Conservation (phyloP, 75 land plant genomes). For the Pseudotsuga menziesii region DNA sequence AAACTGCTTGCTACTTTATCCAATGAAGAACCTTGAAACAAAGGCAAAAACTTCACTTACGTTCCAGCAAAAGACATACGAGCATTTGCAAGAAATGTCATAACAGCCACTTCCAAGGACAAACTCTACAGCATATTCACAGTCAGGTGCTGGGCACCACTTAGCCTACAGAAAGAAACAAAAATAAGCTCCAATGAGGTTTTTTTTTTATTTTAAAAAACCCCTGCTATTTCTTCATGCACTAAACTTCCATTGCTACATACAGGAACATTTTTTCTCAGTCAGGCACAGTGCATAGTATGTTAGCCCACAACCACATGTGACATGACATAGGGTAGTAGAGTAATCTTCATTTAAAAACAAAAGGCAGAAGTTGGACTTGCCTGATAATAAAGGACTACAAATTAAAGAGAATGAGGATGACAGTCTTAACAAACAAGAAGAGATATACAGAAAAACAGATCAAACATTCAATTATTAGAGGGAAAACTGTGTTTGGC, state of each 20-base stretch:
- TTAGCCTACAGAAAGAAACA: constrained; percentile 49
- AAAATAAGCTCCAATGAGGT: neutral
- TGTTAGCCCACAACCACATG: neutral
- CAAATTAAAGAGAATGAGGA: no score
- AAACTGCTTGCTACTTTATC: neutral
- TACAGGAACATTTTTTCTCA: no score
- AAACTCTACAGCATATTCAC: constrained; percentile 88
- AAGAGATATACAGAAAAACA: no score
- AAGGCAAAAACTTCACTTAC: constrained; percentile 36
- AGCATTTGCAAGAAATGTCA: constrained; percentile 79
- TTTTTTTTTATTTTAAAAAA: neutral
- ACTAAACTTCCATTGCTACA: neutral
- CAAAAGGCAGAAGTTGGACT: neutral
- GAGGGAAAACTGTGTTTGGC: no score
- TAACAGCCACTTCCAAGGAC: constrained; percentile 58
- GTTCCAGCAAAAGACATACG: constrained; percentile 89
- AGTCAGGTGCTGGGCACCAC: constrained; percentile 99
- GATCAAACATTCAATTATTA: no score
- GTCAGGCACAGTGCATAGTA: no score
- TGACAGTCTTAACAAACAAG: no score
- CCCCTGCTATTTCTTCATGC: neutral
- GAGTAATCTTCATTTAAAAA: neutral
- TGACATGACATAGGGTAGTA: neutral
- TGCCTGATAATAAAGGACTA: neutral
- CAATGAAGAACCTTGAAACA: neutral